Evolutionary conservation across 1,284 basidiomycete genomes (phyloP), one percentile per base, ranked within the genome.

Genomic region (Sporisorium exsertum): DNA sequence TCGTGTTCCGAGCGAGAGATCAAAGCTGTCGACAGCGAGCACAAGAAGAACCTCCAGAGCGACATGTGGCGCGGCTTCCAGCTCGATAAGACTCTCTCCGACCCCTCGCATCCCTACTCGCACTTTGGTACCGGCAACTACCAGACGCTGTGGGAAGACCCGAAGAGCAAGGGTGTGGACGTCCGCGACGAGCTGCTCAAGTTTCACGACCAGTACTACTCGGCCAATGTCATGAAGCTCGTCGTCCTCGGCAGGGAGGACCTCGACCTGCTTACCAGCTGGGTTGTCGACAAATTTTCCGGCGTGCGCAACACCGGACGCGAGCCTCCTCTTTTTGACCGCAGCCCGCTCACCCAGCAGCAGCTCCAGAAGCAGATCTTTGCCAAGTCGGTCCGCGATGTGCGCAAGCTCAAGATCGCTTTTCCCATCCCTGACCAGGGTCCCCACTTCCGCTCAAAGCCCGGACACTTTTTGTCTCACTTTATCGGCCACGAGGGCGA

Each of bases 41-140:
- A 99, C 89, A 95, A 94, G 88, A 99, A 99, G 88, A 99, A 99
- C 85, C 89, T 94, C 57, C 96, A 98, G 87, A 88, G 88, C n/a
- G 96, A 99, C 86, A 88, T 92, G 83, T 98, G 95, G 95, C 91
- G 97, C n/a, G 91, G 95, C 62, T 98, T 93, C 87, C 97, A 99
- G 87, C 88, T 98, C 27, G 95, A 94, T 87, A 99, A 99, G 87
- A 90, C 92, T 75, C 90, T 97, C 45, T 92, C 91, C 69, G 88
- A 83, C 33, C 73, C 89, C 1, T 91, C 91, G 1, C 96, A 99
- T 85, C 90, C 91, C 1, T 99, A 94, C 91, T 90, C 89, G 78
- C 97, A 98, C 85, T 99, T 99, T 83, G 94, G 87, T n/a, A 96
- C 93, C 6, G 97, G 97, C 3, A 93, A 94, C 86, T 90, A 92